phyloP scores from a whole-genome alignment of 2,329 filamentous ascomycete species.

The Aspergillus pseudonomiae region DNA sequence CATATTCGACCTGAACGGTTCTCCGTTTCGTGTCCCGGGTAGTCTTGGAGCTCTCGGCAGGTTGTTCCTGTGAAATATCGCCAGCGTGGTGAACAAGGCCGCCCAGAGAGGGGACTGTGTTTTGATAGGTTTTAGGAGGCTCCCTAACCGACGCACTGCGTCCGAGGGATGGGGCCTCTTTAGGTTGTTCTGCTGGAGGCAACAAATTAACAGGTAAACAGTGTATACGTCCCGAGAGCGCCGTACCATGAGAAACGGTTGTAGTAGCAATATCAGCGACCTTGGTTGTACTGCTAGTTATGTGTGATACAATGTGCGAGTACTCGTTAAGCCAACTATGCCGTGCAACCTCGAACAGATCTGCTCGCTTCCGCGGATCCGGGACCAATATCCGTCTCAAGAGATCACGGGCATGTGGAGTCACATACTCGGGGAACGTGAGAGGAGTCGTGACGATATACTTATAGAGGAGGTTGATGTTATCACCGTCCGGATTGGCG shows the following conservation, averaged over 20 bases:
- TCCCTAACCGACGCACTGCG: slow-evolving; percentile 93
- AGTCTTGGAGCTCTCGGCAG: slow-evolving; percentile 65
- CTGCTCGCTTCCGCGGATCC: slow-evolving; percentile 90
- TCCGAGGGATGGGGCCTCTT: slow-evolving; percentile 66
- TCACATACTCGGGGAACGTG: slow-evolving; percentile 98
- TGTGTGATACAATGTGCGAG: slow-evolving; percentile 93
- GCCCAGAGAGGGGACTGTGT: slow-evolving; percentile 52
- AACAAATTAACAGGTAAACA: slow-evolving; percentile 10
- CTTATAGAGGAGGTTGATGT: slow-evolving; percentile 98
- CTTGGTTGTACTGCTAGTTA: slow-evolving; percentile 91
- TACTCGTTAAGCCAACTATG: slow-evolving; percentile 99
- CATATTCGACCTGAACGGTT: slow-evolving; percentile 97
- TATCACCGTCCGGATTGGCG: slow-evolving; percentile 96
- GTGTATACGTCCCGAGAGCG: neutral
- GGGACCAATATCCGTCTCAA: slow-evolving; percentile 91
- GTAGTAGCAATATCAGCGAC: slow-evolving; percentile 82
- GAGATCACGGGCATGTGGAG: slow-evolving; percentile 90
- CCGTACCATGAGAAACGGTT: slow-evolving; percentile 64
- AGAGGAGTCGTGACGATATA: slow-evolving; percentile 97
- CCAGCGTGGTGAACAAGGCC: slow-evolving; percentile 74
- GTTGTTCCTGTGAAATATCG: slow-evolving; percentile 69
- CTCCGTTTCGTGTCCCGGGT: slow-evolving; percentile 83
- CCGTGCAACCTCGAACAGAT: slow-evolving; percentile 93
- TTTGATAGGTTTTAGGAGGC: slow-evolving; percentile 66
- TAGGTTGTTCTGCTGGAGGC: slow-evolving; percentile 47